Conservation (phyloP, 2,329 filamentous ascomycete species). For the Metarhizium album region DNA sequence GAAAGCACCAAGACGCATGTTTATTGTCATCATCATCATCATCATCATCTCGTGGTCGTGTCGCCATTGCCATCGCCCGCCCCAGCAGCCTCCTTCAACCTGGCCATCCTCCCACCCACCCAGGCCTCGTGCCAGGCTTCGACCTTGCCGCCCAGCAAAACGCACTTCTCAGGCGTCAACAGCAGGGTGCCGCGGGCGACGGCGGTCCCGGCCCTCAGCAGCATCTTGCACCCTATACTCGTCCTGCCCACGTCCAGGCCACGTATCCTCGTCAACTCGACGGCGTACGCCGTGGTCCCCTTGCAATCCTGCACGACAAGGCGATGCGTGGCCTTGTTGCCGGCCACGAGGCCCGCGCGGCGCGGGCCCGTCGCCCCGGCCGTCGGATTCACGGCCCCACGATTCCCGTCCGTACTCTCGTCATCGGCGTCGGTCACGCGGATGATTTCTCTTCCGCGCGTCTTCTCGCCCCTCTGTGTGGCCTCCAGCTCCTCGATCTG, state of each 20-base stretch:
- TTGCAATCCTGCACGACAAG: slow-evolving; percentile 71
- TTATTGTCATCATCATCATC: not conserved
- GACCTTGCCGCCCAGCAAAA: slow-evolving; percentile 79
- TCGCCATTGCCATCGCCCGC: not conserved
- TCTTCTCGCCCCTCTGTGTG: slow-evolving; percentile 61
- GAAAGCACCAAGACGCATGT: slow-evolving; percentile 8
- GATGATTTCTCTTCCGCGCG: slow-evolving; percentile 70
- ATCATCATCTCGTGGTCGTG: not conserved
- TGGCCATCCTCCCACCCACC: slow-evolving; percentile 59
- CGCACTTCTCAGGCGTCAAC: slow-evolving; percentile 56
- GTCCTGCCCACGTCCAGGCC: slow-evolving; percentile 54
- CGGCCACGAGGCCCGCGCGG: slow-evolving; percentile 1
- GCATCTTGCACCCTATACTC: slow-evolving; percentile 69
- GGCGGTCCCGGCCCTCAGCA: slow-evolving; percentile 53
- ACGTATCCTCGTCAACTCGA: slow-evolving; percentile 60
- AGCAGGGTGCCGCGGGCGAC: slow-evolving; percentile 71
- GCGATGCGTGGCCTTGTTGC: slow-evolving; percentile 58
- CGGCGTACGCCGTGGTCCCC: slow-evolving; percentile 56
- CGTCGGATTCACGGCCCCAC: slow-evolving; percentile 34
- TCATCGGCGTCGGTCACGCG: slow-evolving; percentile 41
- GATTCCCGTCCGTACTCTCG: slow-evolving; percentile 23
- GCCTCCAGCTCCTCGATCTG: slow-evolving; percentile 76
- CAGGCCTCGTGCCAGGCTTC: slow-evolving; percentile 71
- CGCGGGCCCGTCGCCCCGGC: not conserved
- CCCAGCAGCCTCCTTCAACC: slow-evolving; percentile 50